Conservation (phyloP, 2,329 filamentous ascomycete species). For the Blastomyces parvus region DNA sequence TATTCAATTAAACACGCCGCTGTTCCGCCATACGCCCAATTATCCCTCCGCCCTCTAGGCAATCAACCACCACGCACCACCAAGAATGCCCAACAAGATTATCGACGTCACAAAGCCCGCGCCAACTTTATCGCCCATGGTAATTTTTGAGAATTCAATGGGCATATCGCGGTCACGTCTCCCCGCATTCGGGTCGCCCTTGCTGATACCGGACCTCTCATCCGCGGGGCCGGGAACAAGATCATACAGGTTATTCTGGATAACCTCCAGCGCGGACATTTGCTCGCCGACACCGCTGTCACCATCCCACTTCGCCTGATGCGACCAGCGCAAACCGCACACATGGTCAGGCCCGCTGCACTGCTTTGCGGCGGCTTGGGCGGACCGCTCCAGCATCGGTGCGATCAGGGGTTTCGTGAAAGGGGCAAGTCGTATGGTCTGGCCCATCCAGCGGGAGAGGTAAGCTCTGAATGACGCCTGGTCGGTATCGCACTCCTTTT, state of each 20-base stretch:
- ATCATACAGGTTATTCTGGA: conserved; percentile 46
- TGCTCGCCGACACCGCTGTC: conserved; percentile 57
- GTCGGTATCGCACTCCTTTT: conserved; percentile 49
- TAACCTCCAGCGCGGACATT: conserved; percentile 59
- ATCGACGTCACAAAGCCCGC: conserved; percentile 57
- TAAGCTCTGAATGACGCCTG: conserved; percentile 59
- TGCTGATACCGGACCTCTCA: conserved; percentile 45
- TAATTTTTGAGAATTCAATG: conserved; percentile 38
- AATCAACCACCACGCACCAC: conserved; percentile 49
- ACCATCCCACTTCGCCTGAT: conserved; percentile 46
- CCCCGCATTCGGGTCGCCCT: conserved; percentile 31
- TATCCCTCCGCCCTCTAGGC: conserved; percentile 13
- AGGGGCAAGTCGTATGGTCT: conserved; percentile 49
- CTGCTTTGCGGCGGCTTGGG: conserved; percentile 42
- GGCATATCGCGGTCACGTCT: conserved; percentile 24
- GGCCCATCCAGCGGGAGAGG: conserved; percentile 51
- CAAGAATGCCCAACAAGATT: conserved; percentile 46
- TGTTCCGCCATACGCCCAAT: neutral
- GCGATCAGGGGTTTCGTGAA: conserved; percentile 45
- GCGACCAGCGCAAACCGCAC: conserved; percentile 29
- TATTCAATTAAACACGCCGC: neutral
- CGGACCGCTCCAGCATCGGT: conserved; percentile 45
- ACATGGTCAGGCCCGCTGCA: conserved; percentile 20
- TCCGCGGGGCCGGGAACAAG: conserved; percentile 33
- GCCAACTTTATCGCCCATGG: conserved; percentile 56